A percentile compares a stretch with the other conserved stretches of the same genome.
These are phyloP conservation scores for Rhizoclosmatium globosum DNA, from an alignment of 192 early-diverging fungal genomes.

Conservation along the genomic window DNA sequence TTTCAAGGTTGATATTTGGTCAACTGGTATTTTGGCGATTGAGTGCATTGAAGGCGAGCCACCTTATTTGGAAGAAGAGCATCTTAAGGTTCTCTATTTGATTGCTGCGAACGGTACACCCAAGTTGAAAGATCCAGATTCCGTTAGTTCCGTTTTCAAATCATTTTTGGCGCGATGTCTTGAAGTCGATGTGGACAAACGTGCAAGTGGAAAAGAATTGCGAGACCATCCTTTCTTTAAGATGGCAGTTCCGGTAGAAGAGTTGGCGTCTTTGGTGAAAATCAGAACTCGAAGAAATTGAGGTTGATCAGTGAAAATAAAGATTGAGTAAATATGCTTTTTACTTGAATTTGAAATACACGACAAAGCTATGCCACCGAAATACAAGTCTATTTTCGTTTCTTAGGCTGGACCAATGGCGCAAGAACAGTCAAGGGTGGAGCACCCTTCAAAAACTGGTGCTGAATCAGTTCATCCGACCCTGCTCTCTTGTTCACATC, in stretches of 20 bases:
- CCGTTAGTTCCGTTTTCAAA: conserved; percentile 82
- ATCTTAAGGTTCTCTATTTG: conserved; percentile 70
- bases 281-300: neutral
- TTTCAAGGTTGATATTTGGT: conserved; percentile 64
- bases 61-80: conserved; percentile 85
- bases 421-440: conserved; percentile 77
- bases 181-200: conserved; percentile 87
- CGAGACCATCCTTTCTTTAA: conserved; percentile 79
- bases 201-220: conserved; percentile 83
- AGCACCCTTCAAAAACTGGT: conserved; percentile 87
- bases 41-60: conserved; percentile 68
- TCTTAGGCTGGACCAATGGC: conserved; percentile 74
- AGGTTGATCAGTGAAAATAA: neutral
- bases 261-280: conserved; percentile 74
- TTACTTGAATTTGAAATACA: neutral
- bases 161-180: conserved; percentile 90
- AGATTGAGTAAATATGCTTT: neutral
- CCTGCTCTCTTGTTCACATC: conserved; percentile 86
- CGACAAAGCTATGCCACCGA: neutral
- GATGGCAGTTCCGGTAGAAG: conserved; percentile 77
- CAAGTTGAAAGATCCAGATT: conserved; percentile 85
- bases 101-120: conserved; percentile 94
- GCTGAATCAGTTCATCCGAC: conserved; percentile 82
- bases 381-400: conserved; percentile 39
- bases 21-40: conserved; percentile 67